These are phyloP conservation scores for Marasmius tenuissimus DNA, from an alignment of 1,284 basidiomycete species.

Conservation along the genomic window DNA sequence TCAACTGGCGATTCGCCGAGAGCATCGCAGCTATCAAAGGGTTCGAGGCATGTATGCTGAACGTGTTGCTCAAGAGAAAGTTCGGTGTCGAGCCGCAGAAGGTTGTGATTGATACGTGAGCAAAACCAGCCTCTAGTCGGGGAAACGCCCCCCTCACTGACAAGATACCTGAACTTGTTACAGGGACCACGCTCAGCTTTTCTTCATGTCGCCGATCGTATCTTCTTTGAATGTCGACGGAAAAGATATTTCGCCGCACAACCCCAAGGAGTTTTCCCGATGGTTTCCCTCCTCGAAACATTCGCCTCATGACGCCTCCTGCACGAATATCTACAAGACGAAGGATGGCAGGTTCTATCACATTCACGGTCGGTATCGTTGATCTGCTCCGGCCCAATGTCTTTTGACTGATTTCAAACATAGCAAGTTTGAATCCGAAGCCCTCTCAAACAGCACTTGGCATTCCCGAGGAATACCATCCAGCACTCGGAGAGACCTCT, in stretches of 20 bases:
- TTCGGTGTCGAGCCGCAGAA: slow-evolving; percentile 21
- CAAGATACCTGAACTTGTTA: slow-evolving; percentile 1
- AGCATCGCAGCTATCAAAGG: slow-evolving; percentile 26
- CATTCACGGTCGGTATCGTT: not conserved
- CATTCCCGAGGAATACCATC: not conserved
- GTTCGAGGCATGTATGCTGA: slow-evolving; percentile 24
- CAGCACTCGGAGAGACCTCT: not conserved
- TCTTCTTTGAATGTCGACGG: slow-evolving; percentile 2
- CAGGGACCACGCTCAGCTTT: slow-evolving; percentile 7
- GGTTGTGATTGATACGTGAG: slow-evolving; percentile 23
- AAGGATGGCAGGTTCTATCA: slow-evolving; percentile 16
- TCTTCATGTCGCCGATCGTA: slow-evolving; percentile 8
- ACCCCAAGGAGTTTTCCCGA: not conserved
- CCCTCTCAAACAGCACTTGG: slow-evolving; percentile 3
- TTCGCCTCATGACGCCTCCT: not conserved
- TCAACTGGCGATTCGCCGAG: slow-evolving; percentile 25
- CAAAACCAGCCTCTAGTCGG: not conserved
- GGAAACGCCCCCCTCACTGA: not conserved
- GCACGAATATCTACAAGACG: slow-evolving; percentile 15
- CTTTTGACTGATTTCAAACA: not conserved
- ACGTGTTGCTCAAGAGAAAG: slow-evolving; percentile 20
- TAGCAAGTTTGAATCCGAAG: slow-evolving; percentile 1
- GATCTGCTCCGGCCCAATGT: not conserved
- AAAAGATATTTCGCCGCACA: not conserved
- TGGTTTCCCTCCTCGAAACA: not conserved